These are phyloP conservation scores for Lineolata rhizophorae DNA, from an alignment of 495 filamentous ascomycete species.

Conservation along the genomic window DNA sequence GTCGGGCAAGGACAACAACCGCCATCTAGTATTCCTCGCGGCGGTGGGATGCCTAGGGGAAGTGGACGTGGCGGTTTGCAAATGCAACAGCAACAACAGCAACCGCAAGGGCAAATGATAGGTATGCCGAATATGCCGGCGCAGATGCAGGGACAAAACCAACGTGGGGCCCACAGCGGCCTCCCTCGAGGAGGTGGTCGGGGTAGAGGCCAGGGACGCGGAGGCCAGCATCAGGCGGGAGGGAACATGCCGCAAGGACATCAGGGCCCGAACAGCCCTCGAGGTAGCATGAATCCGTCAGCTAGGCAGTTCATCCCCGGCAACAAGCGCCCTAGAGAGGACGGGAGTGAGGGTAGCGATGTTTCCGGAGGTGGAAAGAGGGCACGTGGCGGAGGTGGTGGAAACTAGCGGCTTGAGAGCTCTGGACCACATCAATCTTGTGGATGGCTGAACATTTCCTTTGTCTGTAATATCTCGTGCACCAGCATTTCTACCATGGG, in stretches of 20 bases:
- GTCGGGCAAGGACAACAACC: constrained; percentile 5
- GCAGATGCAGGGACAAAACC: neutral
- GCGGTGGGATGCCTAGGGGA: constrained; percentile 1
- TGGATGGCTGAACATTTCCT: too few species aligned
- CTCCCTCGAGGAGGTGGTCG: constrained; percentile 6
- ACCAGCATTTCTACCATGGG: too few species aligned
- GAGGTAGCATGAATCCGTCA: constrained; percentile 5
- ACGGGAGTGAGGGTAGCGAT: constrained; percentile 1
- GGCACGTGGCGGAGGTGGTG: neutral
- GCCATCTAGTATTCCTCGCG: constrained; percentile 1
- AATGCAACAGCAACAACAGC: neutral
- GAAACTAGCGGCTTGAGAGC: neutral
- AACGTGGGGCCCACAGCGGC: constrained; percentile 1
- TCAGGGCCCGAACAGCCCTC: too few species aligned
- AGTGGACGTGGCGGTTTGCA: neutral
- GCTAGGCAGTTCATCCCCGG: constrained; percentile 4
- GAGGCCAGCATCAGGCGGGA: neutral
- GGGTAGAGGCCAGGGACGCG: constrained; percentile 1
- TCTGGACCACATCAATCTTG: too few species aligned
- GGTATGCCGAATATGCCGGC: neutral
- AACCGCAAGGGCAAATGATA: neutral
- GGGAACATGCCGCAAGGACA: too few species aligned
- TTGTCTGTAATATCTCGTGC: too few species aligned
- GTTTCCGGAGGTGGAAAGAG: constrained; percentile 1
- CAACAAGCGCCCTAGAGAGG: constrained; percentile 1